A percentile compares a stretch with the other conserved stretches of the same genome.
phyloP scores from a whole-genome alignment of 176 grass and related monocot genomes.

The Oryza glumipatula region DNA sequence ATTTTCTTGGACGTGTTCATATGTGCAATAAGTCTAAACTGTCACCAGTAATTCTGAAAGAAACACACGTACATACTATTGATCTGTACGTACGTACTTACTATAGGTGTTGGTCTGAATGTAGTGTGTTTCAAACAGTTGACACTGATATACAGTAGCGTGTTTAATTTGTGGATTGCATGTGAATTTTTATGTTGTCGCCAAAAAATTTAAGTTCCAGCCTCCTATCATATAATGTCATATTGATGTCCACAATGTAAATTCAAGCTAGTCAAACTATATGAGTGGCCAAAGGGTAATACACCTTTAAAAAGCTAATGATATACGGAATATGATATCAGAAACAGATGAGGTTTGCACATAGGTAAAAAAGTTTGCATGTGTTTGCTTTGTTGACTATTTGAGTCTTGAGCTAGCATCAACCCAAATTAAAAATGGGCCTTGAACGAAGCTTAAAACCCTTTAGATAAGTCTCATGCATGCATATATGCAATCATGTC shows the following conservation, averaged over 20 bases:
- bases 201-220: background rate
- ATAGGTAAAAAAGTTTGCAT: background rate
- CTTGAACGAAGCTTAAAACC: background rate
- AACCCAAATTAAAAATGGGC: background rate
- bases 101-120: background rate
- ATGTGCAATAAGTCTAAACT: background rate
- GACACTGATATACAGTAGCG: background rate
- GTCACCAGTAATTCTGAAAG: background rate
- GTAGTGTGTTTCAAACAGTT: background rate
- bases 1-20: background rate
- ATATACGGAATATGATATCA: no score
- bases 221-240: background rate
- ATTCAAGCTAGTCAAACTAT: no score
- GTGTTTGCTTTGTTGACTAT: background rate
- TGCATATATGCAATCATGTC: conserved; percentile 18
- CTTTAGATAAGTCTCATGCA: background rate
- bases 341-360: background rate
- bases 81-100: background rate
- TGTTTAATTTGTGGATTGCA: no score
- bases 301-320: no score
- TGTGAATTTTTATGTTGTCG: background rate
- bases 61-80: background rate
- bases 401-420: background rate
- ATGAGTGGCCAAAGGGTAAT: no score
- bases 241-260: no score